Evolutionary conservation across 192 early-diverging fungal species (phyloP).

Genomic region (Obelidium mucronatum): DNA sequence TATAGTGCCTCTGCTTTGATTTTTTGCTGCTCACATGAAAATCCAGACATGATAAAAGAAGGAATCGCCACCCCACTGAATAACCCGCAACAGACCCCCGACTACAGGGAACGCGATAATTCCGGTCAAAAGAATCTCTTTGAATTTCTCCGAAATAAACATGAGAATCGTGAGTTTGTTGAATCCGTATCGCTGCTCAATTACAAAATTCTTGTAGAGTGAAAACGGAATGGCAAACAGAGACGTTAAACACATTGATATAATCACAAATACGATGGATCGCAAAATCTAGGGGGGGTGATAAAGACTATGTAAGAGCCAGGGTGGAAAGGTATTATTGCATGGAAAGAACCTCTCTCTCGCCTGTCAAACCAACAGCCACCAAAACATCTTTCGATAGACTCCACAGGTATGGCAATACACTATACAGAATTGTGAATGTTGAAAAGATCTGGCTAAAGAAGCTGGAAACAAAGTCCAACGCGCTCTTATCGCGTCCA

Average conservation of each 20-base stretch:
- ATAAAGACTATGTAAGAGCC: no score
- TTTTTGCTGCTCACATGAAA: constrained; percentile 69
- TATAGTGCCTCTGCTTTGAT: neutral
- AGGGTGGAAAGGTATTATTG: neutral
- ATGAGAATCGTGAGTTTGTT: constrained; percentile 92
- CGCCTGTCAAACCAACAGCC: constrained; percentile 58
- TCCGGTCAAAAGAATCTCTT: constrained; percentile 69
- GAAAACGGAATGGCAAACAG: constrained; percentile 79
- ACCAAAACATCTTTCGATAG: constrained; percentile 61
- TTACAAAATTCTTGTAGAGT: constrained; percentile 92
- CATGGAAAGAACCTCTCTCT: constrained; percentile 67
- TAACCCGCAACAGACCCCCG: constrained; percentile 75
- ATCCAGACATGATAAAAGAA: constrained; percentile 95
- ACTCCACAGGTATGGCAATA: constrained; percentile 79
- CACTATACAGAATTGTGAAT: constrained; percentile 70
- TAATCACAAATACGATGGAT: constrained; percentile 78
- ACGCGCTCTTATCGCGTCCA: constrained; percentile 81
- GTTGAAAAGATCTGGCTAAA: constrained; percentile 75
- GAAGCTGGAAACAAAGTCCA: constrained; percentile 71
- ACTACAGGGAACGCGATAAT: constrained; percentile 83
- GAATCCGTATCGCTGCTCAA: constrained; percentile 94
- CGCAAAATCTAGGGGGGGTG: constrained; percentile 70
- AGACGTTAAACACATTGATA: constrained; percentile 64
- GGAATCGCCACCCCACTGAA: constrained; percentile 77
- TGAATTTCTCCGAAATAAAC: constrained; percentile 82